Conservation (phyloP, 352 stramenopile species). For the Phytophthora uliginosa region DNA sequence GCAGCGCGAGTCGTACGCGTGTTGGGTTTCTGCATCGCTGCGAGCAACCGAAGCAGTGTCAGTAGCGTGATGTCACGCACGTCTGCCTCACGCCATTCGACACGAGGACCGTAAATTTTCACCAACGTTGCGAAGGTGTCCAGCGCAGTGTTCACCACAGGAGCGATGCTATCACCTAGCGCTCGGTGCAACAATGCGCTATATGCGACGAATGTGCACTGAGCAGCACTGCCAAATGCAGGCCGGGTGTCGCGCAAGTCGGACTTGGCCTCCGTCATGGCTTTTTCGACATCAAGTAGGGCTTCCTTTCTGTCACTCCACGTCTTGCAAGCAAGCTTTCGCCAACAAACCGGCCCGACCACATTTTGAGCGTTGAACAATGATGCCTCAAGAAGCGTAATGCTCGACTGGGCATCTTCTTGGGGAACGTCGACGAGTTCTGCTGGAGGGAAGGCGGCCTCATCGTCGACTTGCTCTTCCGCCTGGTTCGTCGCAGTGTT, state of each 20-base stretch:
- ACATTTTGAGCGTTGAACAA: conserved; percentile 51
- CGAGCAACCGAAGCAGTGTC: conserved; percentile 68
- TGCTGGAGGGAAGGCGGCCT: conserved; percentile 39
- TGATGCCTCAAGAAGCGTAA: conserved; percentile 54
- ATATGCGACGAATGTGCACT: conserved; percentile 76
- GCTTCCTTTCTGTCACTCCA: conserved; percentile 89
- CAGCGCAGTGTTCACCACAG: conserved; percentile 80
- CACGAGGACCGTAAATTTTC: conserved; percentile 77
- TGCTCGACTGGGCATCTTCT: conserved; percentile 64
- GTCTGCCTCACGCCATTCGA: conserved; percentile 77
- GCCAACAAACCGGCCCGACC: conserved; percentile 74
- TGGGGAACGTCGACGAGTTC: conserved; percentile 42
- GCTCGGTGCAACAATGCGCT: conserved; percentile 68
- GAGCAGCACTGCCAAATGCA: conserved; percentile 65
- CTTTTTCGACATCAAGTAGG: conserved; percentile 79
- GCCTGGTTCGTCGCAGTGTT: conserved; percentile 53
- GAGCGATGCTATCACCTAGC: conserved; percentile 74
- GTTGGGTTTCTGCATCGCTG: conserved; percentile 84
- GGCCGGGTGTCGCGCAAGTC: conserved; percentile 77
- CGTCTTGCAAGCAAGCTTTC: conserved; percentile 85
- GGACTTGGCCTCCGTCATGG: conserved; percentile 73
- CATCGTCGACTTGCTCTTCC: conserved; percentile 51
- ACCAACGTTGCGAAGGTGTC: conserved; percentile 75
- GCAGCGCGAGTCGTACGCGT: conserved; percentile 78
- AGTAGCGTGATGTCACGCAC: conserved; percentile 76